These are phyloP conservation scores for Phoenix roebelenii DNA, from an alignment of 176 grass and related monocot genomes.

Conservation along the genomic window DNA sequence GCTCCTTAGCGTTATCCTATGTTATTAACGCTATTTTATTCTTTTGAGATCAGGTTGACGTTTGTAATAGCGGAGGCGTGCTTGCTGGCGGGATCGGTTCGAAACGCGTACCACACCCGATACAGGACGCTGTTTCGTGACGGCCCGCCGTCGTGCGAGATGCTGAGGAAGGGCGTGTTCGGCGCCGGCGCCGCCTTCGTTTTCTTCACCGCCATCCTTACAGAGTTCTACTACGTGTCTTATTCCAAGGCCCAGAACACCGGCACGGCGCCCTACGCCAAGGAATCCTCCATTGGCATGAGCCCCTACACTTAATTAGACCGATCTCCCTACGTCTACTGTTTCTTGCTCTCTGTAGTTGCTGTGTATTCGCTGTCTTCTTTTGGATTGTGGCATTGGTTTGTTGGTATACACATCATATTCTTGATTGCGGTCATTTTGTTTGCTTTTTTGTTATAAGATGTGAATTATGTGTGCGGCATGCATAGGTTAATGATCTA, in stretches of 20 bases:
- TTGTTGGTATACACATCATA: too few relatives aligned
- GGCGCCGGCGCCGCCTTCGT: constrained; percentile 75
- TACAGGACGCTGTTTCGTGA: constrained; percentile 14
- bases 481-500: too few relatives aligned
- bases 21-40: too few relatives aligned
- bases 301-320: constrained; percentile 8
- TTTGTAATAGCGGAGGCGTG: constrained; percentile 87
- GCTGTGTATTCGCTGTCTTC: too few relatives aligned
- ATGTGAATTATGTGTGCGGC: too few relatives aligned
- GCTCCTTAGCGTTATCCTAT: too few relatives aligned
- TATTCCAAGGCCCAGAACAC: constrained; percentile 39
- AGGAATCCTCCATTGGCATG: constrained; percentile 46
- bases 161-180: constrained; percentile 79
- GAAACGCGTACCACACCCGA: constrained; percentile 82
- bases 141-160: constrained; percentile 24
- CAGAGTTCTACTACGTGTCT: constrained; percentile 56
- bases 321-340: too few relatives aligned
- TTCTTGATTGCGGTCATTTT: too few relatives aligned
- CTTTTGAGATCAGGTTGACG: constrained; percentile 33
- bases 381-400: too few relatives aligned
- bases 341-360: neutral
- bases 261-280: constrained; percentile 12
- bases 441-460: too few relatives aligned
- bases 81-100: constrained; percentile 63
- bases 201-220: constrained; percentile 59